Evolutionary conservation across 257 asterid species (phyloP), one percentile per base, ranked within the genome.

Genomic region (Petunia axillaris): DNA sequence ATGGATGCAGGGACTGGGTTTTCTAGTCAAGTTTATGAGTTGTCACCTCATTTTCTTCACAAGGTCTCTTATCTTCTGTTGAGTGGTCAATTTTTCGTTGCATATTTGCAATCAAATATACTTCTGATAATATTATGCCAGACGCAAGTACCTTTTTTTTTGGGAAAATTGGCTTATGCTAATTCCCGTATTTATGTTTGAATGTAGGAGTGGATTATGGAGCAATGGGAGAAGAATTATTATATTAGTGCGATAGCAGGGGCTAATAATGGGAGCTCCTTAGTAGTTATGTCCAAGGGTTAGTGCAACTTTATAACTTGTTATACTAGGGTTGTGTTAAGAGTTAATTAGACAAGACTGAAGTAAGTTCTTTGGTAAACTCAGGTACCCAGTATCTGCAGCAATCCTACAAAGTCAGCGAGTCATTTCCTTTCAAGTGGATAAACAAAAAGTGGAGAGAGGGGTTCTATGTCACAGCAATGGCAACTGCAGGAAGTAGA

Each of bases 371-470:
- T 78, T 70, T 64, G 55, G 25, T 62, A 36, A 66, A 74, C 44
- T 4, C 82, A 90, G 94, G 94, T 46, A 87, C 94, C 3, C 93
- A 80, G 44, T 91, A 91, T 82, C 76, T 85, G 73, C 96, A 91
- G 86, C 96, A 91, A 85, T 91, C 96, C 0, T 91, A 91, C 77
- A 90, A 90, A 88, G 92, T 88, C 74, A 88, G 96, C 8, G 92
- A 88, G 65, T 85, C 93, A 13, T 91, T 91, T 83, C 96, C 96
- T n/a, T 91, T 87, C 81, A 91, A 91, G 84, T 91, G 96, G 96
- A 89, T 91, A 81, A 91, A 88, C 68, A 91, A 89, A 73, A 91
- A 91, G 82, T 91, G 96, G 96, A 85, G 85, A 50, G 93, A 90
- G 79, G 96, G 96, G 5, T 88, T 87, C 85, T 79, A 86, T 86